These are phyloP conservation scores for Exophiala viscosa DNA, from an alignment of 2,329 filamentous ascomycete genomes.

Conservation along the genomic window DNA sequence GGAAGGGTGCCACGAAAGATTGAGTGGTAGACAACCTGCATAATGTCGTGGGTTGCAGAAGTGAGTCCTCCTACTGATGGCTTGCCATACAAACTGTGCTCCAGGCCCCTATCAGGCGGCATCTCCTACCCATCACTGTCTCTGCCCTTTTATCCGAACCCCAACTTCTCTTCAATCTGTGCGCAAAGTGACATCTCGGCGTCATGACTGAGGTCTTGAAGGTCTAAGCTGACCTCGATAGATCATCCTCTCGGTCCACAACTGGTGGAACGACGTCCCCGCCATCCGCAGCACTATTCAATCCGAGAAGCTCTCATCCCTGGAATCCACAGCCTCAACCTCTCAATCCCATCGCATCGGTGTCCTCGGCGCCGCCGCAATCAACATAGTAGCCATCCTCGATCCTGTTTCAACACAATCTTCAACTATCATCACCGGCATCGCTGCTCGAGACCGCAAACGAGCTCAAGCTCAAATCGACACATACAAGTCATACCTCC, in stretches of 20 bases:
- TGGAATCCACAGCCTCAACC: neutral
- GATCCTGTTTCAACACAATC: conserved; percentile 51
- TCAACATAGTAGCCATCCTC: conserved; percentile 31
- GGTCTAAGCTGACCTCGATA: too few relatives aligned
- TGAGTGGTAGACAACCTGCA: neutral
- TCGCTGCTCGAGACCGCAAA: conserved; percentile 50
- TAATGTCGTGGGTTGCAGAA: conserved; percentile 6
- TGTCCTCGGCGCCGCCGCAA: conserved; percentile 1
- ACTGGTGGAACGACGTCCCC: conserved; percentile 10
- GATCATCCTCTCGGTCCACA: conserved; percentile 3
- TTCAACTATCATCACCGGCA: conserved; percentile 51
- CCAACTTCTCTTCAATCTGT: too few relatives aligned
- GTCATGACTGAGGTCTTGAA: too few relatives aligned
- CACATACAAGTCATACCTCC: conserved; percentile 50
- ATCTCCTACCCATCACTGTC: too few relatives aligned
- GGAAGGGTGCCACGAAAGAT: neutral
- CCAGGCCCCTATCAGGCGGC: too few relatives aligned
- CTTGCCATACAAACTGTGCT: neutral
- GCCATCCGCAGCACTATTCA: neutral
- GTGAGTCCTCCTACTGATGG: neutral
- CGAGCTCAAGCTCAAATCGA: conserved; percentile 44
- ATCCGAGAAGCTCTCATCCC: neutral
- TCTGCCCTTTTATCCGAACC: too few relatives aligned
- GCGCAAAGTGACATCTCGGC: too few relatives aligned
- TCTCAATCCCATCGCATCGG: neutral